Evolutionary conservation across 2,329 filamentous ascomycete genomes (phyloP), one percentile per base, ranked within the genome.

Genomic region (Monosporascus ibericus): DNA sequence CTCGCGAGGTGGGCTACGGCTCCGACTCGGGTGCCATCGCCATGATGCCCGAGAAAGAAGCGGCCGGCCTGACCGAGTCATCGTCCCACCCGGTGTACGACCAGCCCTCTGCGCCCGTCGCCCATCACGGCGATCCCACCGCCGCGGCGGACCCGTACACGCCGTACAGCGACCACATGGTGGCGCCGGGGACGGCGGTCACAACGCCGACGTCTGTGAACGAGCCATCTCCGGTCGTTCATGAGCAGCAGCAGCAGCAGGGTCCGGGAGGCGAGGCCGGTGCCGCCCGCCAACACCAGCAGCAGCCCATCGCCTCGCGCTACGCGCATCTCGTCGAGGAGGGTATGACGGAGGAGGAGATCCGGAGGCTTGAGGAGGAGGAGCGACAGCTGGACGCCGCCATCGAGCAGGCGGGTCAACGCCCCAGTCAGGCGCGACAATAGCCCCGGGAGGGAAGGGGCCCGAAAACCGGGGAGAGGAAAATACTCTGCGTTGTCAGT

Each of bases 281-380:
- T 65, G 22, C 65, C 64, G 2, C 64, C 64, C 52, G 68, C 64
- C 49, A 55, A 50, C 46, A 61, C 30, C 30, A 34, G 42, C 49
- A 63, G 44, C 60, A 63, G 58, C 61, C 63, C 27, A 65, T 70
- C 46, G 60, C 68, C 7, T 60, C 66, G 20, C 68, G 68, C 27
- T 76, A 79, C 46, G 74, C 75, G 18, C 78, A 81, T 55, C 65
- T 84, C 36, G 75, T 82, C 5, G 80, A 84, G 60, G 79, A 82
- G n/a, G 77, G 78, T 48, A 84, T 84, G 80, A 82, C 80, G 47
- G 69, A 71, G 8, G 79, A 77, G 0, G 78, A 84, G 62, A 79
- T 83, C 47, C 69, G 74, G 49, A 65, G 76, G 56, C 58, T 84
- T 42, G 79, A 81, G 60, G 80, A 82, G 55, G 80, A 84, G 61